These are phyloP conservation scores for Termitomyces sp. DNA, from an alignment of 768 basidiomycete species.

Conservation along the genomic window DNA sequence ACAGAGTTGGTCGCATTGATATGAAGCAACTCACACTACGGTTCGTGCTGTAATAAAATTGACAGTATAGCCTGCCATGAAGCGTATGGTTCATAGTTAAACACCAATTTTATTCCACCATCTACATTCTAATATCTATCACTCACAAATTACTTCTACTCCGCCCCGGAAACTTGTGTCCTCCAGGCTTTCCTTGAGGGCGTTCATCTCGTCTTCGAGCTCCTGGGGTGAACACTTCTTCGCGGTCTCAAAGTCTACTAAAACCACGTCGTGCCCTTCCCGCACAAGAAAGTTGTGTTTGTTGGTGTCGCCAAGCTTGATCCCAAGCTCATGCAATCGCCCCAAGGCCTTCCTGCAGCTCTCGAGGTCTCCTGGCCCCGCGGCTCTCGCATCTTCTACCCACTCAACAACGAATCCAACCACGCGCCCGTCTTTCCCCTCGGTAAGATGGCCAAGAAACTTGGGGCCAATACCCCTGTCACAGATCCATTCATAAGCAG, in stretches of 20 bases:
- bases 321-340: background rate
- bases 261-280: background rate
- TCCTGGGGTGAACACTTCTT: background rate
- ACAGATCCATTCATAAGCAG: background rate
- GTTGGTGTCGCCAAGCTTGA: conserved; percentile 3
- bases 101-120: background rate
- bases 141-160: background rate
- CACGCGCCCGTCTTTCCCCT: conserved; percentile 1
- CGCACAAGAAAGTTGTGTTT: conserved; percentile 1
- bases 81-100: too few species aligned
- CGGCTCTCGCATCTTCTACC: background rate
- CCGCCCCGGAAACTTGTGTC: background rate
- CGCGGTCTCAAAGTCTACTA: background rate
- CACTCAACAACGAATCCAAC: conserved; percentile 2
- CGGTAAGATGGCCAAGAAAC: background rate
- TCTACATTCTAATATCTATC: background rate
- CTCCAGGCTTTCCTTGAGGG: background rate
- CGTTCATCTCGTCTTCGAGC: background rate
- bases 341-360: background rate
- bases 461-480: background rate
- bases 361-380: conserved; percentile 1
- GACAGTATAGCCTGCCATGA: too few species aligned
- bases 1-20: too few species aligned
- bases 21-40: too few species aligned
- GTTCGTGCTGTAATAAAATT: too few species aligned